A percentile compares a stretch with the other conserved stretches of the same genome.
phyloP scores from a whole-genome alignment of 2,329 filamentous ascomycete species.

The Colletotrichum scovillei region DNA sequence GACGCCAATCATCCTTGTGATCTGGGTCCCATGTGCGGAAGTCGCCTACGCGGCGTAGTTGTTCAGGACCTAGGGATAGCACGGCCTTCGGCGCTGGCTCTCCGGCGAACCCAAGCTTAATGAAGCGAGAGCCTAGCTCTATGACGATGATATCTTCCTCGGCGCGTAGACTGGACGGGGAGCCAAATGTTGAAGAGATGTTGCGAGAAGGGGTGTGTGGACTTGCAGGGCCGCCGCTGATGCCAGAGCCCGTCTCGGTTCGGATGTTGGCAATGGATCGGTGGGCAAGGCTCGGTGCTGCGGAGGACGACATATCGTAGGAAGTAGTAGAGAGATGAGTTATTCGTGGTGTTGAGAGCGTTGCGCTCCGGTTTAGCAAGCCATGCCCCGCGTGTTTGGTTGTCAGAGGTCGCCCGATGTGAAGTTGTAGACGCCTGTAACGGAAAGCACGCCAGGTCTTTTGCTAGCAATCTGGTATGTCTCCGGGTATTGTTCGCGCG shows the following conservation, averaged over 20 bases:
- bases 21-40: conserved; percentile 76
- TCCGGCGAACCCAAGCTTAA: conserved; percentile 88
- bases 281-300: conserved; percentile 62
- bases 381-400: not conserved
- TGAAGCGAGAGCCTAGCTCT: conserved; percentile 82
- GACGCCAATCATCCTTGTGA: conserved; percentile 60
- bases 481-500: not conserved
- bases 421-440: not conserved
- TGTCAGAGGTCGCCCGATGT: not conserved
- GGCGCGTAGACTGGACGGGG: conserved; percentile 70
- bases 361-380: not conserved
- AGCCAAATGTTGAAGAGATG: conserved; percentile 67
- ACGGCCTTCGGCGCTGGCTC: conserved; percentile 80
- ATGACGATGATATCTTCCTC: conserved; percentile 90
- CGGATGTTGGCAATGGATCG: conserved; percentile 70
- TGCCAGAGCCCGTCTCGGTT: conserved; percentile 47
- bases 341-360: not conserved
- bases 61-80: conserved; percentile 78
- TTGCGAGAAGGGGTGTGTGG: conserved; percentile 72
- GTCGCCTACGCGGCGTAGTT: conserved; percentile 83
- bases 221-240: conserved; percentile 49
- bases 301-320: conserved; percentile 46
- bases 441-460: not conserved
- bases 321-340: not conserved
- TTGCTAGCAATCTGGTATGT: not conserved